These are phyloP conservation scores for Pseudocercospora pini-densiflorae DNA, from an alignment of 2,329 filamentous ascomycete species.

Conservation along the genomic window DNA sequence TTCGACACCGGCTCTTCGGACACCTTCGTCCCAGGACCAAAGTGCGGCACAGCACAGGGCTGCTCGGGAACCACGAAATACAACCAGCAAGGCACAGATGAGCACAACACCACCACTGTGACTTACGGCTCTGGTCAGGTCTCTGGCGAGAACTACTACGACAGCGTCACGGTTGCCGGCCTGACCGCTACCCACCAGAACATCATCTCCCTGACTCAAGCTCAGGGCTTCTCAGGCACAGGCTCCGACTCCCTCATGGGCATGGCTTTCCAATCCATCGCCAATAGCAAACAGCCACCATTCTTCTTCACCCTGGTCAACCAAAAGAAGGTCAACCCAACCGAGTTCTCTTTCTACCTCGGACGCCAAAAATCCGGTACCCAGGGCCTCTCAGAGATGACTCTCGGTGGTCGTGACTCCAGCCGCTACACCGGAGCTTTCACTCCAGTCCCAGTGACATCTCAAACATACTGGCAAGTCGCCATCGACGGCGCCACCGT, in stretches of 20 bases:
- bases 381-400: conserved; percentile 29
- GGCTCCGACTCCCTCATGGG: conserved; percentile 32
- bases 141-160: conserved; percentile 34
- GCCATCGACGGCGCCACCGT: conserved; percentile 31
- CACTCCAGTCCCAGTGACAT: conserved; percentile 32
- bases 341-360: conserved; percentile 39
- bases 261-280: conserved; percentile 30
- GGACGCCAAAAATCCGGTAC: conserved; percentile 31
- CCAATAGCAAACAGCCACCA: conserved; percentile 26
- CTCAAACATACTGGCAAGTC: conserved; percentile 36
- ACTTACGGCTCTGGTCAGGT: conserved; percentile 33
- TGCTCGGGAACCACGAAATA: conserved; percentile 30
- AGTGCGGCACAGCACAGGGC: conserved; percentile 27
- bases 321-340: conserved; percentile 28
- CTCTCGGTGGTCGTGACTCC: conserved; percentile 33
- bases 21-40: conserved; percentile 32
- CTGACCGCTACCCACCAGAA: conserved; percentile 31
- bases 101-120: conserved; percentile 31
- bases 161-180: conserved; percentile 32
- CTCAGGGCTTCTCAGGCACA: conserved; percentile 31
- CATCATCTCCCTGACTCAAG: conserved; percentile 33
- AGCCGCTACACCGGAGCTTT: conserved; percentile 30
- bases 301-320: conserved; percentile 36
- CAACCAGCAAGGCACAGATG: conserved; percentile 28
- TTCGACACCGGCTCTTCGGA: conserved; percentile 45